Conservation (phyloP, 768 basidiomycete species). For the Dacryopinax primogenitus region DNA sequence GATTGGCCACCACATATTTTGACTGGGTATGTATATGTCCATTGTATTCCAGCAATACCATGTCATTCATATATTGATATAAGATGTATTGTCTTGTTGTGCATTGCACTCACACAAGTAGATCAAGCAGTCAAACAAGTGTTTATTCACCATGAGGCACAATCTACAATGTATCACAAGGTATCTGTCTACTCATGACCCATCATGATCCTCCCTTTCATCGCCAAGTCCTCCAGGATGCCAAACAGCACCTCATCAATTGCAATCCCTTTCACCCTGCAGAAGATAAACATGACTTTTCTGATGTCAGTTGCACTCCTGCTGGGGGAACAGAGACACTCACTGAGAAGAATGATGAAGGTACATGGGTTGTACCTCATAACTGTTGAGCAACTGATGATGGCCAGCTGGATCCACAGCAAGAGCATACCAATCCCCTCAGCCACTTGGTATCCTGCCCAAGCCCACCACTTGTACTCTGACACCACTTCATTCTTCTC, state of each 20-base stretch:
- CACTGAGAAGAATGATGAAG: neutral
- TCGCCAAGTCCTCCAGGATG: neutral
- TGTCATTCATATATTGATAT: too few relatives aligned
- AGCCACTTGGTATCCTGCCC: neutral
- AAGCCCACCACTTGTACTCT: neutral
- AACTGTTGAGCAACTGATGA: neutral
- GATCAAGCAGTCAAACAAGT: too few relatives aligned
- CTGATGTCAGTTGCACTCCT: neutral
- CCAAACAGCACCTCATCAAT: neutral
- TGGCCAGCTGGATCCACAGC: neutral
- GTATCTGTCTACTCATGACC: too few relatives aligned
- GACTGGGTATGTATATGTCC: too few relatives aligned
- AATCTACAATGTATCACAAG: too few relatives aligned
- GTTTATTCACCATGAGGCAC: too few relatives aligned
- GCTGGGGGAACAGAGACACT: neutral
- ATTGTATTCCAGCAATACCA: too few relatives aligned
- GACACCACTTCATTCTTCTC: neutral
- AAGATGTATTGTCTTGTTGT: too few relatives aligned
- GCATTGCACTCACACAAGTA: too few relatives aligned
- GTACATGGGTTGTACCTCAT: neutral
- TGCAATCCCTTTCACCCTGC: neutral
- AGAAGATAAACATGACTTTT: neutral
- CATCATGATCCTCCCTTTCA: neutral
- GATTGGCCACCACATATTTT: too few relatives aligned
- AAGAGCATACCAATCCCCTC: neutral